These are phyloP conservation scores for Populus trichocarpa DNA, from an alignment of 441 rosid genomes.

Conservation along the genomic window DNA sequence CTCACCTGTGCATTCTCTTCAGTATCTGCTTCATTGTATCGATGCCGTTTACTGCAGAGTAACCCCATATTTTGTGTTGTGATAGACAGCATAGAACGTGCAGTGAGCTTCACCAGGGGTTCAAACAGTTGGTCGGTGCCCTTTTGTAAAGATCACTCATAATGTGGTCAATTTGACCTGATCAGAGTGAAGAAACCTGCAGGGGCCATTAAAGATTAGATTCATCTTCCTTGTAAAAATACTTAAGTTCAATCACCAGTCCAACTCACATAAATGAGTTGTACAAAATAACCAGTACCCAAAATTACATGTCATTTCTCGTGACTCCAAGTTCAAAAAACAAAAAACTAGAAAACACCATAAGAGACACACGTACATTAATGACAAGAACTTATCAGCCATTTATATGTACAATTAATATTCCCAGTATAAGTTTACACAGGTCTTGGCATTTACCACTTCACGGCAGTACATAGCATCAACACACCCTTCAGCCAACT, in stretches of 20 bases:
- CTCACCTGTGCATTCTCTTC: conserved; percentile 82
- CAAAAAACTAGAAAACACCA: background rate
- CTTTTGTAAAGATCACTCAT: conserved; percentile 26
- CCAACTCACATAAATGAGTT: background rate
- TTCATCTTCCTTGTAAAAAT: background rate
- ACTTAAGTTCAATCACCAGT: background rate
- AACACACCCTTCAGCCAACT: background rate
- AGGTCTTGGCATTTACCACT: conserved; percentile 3
- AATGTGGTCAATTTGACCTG: conserved; percentile 21
- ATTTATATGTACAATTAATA: conserved; percentile 17
- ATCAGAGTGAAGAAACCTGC: conserved; percentile 12
- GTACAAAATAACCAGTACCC: background rate
- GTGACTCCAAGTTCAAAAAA: conserved; percentile 15
- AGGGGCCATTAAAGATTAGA: background rate
- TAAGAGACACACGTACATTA: conserved; percentile 10
- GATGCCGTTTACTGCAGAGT: conserved; percentile 77
- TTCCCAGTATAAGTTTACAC: background rate
- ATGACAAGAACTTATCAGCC: background rate
- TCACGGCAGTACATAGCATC: background rate
- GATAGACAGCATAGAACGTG: conserved; percentile 46
- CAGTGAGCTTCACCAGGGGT: conserved; percentile 20
- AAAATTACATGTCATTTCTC: conserved; percentile 16
- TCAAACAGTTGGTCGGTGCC: conserved; percentile 24
- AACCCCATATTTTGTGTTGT: conserved; percentile 62
- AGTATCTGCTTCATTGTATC: conserved; percentile 55